These are phyloP conservation scores for Yarrowia keelungensis DNA, from an alignment of 805 yeast species.

Conservation along the genomic window DNA sequence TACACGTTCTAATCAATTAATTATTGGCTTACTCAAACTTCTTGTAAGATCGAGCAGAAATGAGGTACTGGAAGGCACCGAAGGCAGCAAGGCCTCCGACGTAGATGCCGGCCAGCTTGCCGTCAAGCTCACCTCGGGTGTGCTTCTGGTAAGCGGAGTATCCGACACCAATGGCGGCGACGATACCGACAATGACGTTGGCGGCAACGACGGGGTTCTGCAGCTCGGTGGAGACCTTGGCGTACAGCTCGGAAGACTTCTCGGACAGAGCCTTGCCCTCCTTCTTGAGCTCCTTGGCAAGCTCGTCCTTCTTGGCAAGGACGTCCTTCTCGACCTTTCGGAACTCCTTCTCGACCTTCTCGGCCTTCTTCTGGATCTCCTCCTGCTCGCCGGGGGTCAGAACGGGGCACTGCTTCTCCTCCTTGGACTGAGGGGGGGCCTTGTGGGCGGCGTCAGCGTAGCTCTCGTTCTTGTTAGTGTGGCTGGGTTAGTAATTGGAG, in stretches of 20 bases:
- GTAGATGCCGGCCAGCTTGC: constrained; percentile 37
- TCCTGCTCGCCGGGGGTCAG: constrained; percentile 33
- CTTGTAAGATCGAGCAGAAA: constrained; percentile 29
- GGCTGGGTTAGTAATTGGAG: constrained; percentile 18
- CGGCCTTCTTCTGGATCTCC: constrained; percentile 36
- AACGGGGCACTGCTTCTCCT: constrained; percentile 32
- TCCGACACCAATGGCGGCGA: constrained; percentile 41
- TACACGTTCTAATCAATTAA: constrained; percentile 24
- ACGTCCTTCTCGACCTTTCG: constrained; percentile 46
- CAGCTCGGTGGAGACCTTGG: constrained; percentile 40
- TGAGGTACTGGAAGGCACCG: constrained; percentile 38
- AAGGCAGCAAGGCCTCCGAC: constrained; percentile 38
- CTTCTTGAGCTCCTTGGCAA: constrained; percentile 46
- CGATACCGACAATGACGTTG: constrained; percentile 41
- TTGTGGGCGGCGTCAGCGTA: constrained; percentile 40
- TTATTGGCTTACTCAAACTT: constrained; percentile 26
- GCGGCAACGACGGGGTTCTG: constrained; percentile 44
- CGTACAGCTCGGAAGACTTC: constrained; percentile 26
- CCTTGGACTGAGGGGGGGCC: constrained; percentile 35
- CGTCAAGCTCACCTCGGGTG: constrained; percentile 32
- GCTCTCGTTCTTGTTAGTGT: constrained; percentile 34
- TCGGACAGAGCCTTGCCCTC: constrained; percentile 43
- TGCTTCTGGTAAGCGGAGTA: constrained; percentile 39
- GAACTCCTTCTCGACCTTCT: constrained; percentile 36
- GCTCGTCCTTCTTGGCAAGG: constrained; percentile 45